Evolutionary conservation across 2,329 filamentous ascomycete genomes (phyloP), one percentile per base, ranked within the genome.

Genomic region (Diaporthe citri): DNA sequence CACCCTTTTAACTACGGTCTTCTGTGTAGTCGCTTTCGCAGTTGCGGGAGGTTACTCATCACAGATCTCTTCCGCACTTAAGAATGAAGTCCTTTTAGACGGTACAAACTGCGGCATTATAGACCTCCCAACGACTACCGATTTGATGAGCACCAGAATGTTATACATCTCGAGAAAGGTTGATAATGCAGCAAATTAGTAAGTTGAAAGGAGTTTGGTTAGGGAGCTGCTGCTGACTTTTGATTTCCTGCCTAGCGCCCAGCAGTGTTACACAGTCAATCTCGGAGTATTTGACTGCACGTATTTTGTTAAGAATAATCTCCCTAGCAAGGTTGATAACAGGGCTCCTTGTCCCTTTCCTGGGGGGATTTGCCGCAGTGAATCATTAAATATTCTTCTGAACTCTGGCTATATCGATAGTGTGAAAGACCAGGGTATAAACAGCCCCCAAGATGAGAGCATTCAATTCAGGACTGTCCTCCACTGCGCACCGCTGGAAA

Each of bases 291-390:
- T 75, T 10, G 60, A 75, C 12, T 74, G 71, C 46, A 55, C 72
- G 13, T 12, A 57, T 13, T 74, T 70, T 8, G 22, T 70, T 2
- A 22, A 20, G 6, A 43, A 51, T 7, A 59, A 28, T 13, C 66
- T 75, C 3, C 31, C 70, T 0, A 34, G 25, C 6, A 48, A 3
- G 1, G 71, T 64, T 13, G 57, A 48, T 41, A 70, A 39, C 2
- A 74, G 75, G 31, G 74, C 75, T 8, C 10, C 62, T 7, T 80
- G 79, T 34, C 79, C 79, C 0, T 81, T 80, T 39, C 51, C 51
- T 0, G 41, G 46, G 1, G 43, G 25, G 0, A 73, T 80, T 0
- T 80, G 79, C 62, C 22, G 36, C 10, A 72, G 41, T 3, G n/a
- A 48, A 1, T 43, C 66, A 15, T 20, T 28, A 1, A 79, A 67